Base-by-base conservation (phyloP, 2,329 filamentous ascomycete genomes). In the Helminthosporium solani region DNA sequence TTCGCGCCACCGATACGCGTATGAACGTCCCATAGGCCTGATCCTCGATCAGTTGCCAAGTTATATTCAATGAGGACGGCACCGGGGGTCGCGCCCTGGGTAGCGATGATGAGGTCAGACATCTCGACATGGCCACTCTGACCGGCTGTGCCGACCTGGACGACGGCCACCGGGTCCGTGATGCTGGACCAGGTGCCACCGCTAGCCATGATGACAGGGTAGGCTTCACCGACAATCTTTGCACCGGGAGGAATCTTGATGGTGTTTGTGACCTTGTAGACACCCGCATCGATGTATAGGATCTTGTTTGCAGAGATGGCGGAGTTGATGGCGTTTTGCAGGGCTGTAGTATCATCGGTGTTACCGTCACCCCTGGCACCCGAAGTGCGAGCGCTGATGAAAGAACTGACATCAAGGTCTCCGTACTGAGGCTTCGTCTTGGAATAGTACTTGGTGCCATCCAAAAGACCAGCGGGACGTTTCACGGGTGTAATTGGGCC, bases 11-110 rank as follows among this genome's bases (percentile, higher is more conserved):
- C 90, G 58, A 96, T 80, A 53, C 90, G 87, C 70, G 90, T 85
- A 74, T 96, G 90, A 3, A 91, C 86, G 63, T 96, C 90, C 86
- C 89, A 96, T 70, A 95, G 80, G 40, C 82, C 90, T 11, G 83
- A 83, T 1, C 66, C 67, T 12, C 53, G 56, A 2, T 52, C 38
- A 2, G 60, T 57, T 30, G 58, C 77, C 25, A 91, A 72, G 64
- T 92, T 91, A 77, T 85, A 90, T 63, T 91, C 78, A 48, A 91
- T 83, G 8, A 90, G 72, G 8, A 84, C 75, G 3, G 87, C 88
- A 11, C 88, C 88, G 0, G 84, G 77, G 2, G 83, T 78, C n/a
- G 83, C 70, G 5, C 87, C 87, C 49, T 82, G 78, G 0, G 86
- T 90, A 37, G 83, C 82, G 7, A 92, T 77, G 41, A 92, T 78